Conservation (phyloP, 228 moss, liverwort and hornwort species). For the Sphagnum magellanicum region DNA sequence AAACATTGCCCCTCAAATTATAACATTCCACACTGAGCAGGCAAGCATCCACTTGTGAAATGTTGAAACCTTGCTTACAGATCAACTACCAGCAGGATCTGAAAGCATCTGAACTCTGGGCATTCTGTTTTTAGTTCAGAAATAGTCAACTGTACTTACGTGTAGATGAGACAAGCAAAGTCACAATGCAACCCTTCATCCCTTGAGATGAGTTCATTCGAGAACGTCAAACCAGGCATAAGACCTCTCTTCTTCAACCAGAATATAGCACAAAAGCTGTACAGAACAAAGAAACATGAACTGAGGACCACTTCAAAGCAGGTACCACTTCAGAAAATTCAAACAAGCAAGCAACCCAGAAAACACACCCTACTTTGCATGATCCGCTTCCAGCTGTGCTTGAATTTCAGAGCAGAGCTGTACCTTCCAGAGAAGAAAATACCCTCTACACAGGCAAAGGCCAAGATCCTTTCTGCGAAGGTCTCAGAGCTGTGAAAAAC, state of each 20-base stretch:
- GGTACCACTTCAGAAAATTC: not conserved
- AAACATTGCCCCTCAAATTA: not conserved
- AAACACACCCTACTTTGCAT: too few species aligned
- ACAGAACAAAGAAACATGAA: too few species aligned
- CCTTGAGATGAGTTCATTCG: conserved; percentile 49
- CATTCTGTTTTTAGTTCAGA: too few species aligned
- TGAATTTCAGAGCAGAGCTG: not conserved
- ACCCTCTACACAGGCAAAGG: conserved; percentile 52
- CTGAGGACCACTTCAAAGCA: not conserved
- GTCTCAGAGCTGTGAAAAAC: conserved; percentile 23
- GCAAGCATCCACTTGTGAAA: not conserved
- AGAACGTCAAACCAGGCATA: conserved; percentile 48
- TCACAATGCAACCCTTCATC: conserved; percentile 52
- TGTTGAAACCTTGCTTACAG: not conserved
- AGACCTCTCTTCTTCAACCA: conserved; percentile 44
- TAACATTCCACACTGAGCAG: too few species aligned
- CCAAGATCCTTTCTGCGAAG: conserved; percentile 42
- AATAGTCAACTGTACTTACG: conserved; percentile 11
- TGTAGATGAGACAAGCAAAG: conserved; percentile 41
- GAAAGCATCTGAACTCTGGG: too few species aligned
- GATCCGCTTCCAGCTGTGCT: too few species aligned
- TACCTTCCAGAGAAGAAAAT: conserved; percentile 54
- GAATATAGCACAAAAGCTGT: conserved; percentile 46
- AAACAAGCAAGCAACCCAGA: not conserved
- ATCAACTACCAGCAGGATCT: not conserved